Evolutionary conservation across 805 yeast species (phyloP), one percentile per base, ranked within the genome.

Genomic region (Lachancea fermentati): DNA sequence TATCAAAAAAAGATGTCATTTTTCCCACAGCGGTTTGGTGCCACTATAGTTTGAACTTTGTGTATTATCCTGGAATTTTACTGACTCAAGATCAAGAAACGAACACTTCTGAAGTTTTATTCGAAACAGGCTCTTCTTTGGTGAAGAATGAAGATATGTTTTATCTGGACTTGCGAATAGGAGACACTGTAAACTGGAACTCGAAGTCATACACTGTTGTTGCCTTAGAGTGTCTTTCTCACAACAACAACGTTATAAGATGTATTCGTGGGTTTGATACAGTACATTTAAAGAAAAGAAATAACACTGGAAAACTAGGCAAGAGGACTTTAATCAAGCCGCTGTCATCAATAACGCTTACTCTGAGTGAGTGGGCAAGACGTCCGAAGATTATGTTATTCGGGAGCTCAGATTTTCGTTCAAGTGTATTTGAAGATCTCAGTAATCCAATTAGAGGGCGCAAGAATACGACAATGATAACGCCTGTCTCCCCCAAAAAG

Each of bases 251-350:
- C 13, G 47, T 47, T 0, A 68, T 80, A 5, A 58, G 67, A 36
- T 81, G 87, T 52, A 66, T 78, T 42, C 63, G 87, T 47, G 88
- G 88, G 0, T 81, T 65, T 50, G 78, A 79, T 51, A 62, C 68
- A 0, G 72, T 78, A 2, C 60, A 63, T 45, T 58, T 68, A 5
- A 63, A 52, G 44, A 61, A 54, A 34, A 46, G 57, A 17, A 53
- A 43, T 29, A 45, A 43, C 13, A 50, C 51, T 19, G 55, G 55
- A 9, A 34, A 35, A 9, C 34, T 55, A 12, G 46, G 46, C 1
- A 54, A 54, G 13, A 40, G 49, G 12, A 38, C 37, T 5, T 40
- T 56, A 11, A 43, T 38, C 4, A 47, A 49, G 19, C 51, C 66
- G 0, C 36, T 69, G 3, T 57, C 60, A 7, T 57, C 57, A 4